These are phyloP conservation scores for Macaranga tanarius DNA, from an alignment of 441 rosid species.

Conservation along the genomic window DNA sequence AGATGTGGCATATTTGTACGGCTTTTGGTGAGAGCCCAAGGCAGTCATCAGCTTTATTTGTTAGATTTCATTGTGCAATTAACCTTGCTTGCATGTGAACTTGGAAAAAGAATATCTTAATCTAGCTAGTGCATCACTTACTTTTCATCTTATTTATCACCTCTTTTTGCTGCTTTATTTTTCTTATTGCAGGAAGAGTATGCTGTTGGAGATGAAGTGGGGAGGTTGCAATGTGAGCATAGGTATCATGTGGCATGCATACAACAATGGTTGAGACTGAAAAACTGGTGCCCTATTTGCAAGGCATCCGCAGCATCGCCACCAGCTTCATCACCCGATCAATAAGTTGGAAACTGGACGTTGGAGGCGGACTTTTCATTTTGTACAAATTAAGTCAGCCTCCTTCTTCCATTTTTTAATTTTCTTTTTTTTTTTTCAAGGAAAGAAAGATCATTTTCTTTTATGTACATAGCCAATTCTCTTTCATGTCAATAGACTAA, in stretches of 20 bases:
- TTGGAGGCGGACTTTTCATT: slow-evolving; percentile 22
- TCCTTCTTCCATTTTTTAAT: slow-evolving; percentile 1
- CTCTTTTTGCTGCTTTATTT: not conserved
- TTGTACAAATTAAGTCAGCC: slow-evolving; percentile 34
- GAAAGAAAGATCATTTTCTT: slow-evolving; percentile 10
- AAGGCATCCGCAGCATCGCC: slow-evolving; percentile 56
- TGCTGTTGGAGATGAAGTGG: slow-evolving; percentile 72
- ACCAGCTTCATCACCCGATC: slow-evolving; percentile 2
- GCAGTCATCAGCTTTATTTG: not conserved
- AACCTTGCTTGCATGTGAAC: not conserved
- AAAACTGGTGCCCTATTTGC: slow-evolving; percentile 98
- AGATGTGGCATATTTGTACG: not conserved
- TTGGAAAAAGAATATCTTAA: not conserved
- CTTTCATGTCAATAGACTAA: slow-evolving; percentile 30
- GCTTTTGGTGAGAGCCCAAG: slow-evolving; percentile 3
- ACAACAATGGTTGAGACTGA: slow-evolving; percentile 80
- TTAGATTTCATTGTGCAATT: not conserved
- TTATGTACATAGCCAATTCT: slow-evolving; percentile 34
- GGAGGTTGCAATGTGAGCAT: slow-evolving; percentile 78
- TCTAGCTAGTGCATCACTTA: not conserved
- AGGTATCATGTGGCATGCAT: slow-evolving; percentile 65
- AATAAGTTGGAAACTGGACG: slow-evolving; percentile 21
- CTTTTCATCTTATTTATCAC: not conserved
- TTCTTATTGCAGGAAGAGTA: slow-evolving; percentile 72
- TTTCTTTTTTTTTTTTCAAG: not conserved